Evolutionary conservation across 768 basidiomycete genomes (phyloP), one percentile per base, ranked within the genome.

Genomic region (Hydnomerulius pinastri): DNA sequence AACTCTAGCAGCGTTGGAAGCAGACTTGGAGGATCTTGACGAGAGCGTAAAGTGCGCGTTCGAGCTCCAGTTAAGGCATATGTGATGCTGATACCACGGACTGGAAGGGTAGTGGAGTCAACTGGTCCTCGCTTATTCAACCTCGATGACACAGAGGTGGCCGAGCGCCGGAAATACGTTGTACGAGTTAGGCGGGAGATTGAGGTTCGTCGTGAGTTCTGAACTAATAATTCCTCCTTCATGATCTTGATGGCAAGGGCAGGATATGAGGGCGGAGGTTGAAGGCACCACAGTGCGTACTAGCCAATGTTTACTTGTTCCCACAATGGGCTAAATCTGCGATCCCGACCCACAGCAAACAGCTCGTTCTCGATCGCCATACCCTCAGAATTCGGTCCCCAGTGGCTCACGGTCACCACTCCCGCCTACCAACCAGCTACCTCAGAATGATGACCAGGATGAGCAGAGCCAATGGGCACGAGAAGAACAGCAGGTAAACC

Each of bases 21-120:
- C 87, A 0, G 95, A 98, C 71, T 65, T 96, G 20, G 91, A 93
- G 53, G 93, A 93, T 65, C 71, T 98, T n/a, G 94, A 97, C 43
- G 92, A 92, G 63, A 93, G 91, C 61, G 94, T 98, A 37, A 86
- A 82, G 90, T 91, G 67, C 56, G 80, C 65, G 1, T 43, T 28
- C 48, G 20, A 32, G n/a, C 23, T 42, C 35, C 23, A 23, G 15
- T 27, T 28, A 29, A 29, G 18, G 33, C 1, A n/a, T n/a, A 13
- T 20, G 28, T 12, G 43, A 13, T 47, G 20, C 20, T 53, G 42
- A 52, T 43, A 5, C 33, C 50, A 18, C 53, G 51, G 33, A 48
- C 49, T 43, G 47, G 30, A 60, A 93, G 91, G 66, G 90, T 93
- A 35, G 90, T 97, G 1, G 95, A 96, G 64, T 80, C 83, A 10